Percentiles rank a stretch among this genome's conserved stretches.
phyloP scores from a whole-genome alignment of 257 asterid species.

The Solanum acaule region DNA sequence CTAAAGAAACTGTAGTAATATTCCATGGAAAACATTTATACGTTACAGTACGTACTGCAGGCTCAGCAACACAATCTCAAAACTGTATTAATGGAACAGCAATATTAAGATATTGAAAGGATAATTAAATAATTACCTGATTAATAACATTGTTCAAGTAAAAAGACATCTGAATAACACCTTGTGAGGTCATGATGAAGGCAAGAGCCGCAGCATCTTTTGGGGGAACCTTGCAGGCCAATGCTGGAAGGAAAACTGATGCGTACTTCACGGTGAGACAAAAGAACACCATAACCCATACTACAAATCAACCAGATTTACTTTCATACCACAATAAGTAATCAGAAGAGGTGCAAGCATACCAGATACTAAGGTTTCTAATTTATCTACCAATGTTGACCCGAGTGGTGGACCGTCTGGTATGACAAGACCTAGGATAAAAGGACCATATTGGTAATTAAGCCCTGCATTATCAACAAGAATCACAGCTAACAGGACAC shows the following conservation, averaged over 20 bases:
- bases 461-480: slow-evolving; percentile 60
- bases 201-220: slow-evolving; percentile 74
- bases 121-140: slow-evolving; percentile 8
- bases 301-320: slow-evolving; percentile 38
- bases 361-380: slow-evolving; percentile 61
- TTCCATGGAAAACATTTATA: neutral
- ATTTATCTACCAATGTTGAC: slow-evolving; percentile 57
- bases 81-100: neutral
- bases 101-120: neutral
- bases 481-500: slow-evolving; percentile 46
- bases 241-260: slow-evolving; percentile 38
- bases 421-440: slow-evolving; percentile 58
- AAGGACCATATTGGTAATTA: slow-evolving; percentile 67
- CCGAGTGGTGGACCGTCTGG: slow-evolving; percentile 97
- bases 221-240: slow-evolving; percentile 52
- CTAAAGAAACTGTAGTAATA: neutral
- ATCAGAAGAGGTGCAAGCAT: slow-evolving; percentile 63
- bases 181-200: slow-evolving; percentile 62
- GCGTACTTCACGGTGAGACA: slow-evolving; percentile 29
- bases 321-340: slow-evolving; percentile 68
- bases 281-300: slow-evolving; percentile 18
- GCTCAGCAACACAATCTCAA: neutral
- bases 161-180: slow-evolving; percentile 71
- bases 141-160: slow-evolving; percentile 22
- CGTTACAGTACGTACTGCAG: neutral